Conservation (phyloP, 73 alveolate species). For the Diophrys appendiculata region DNA sequence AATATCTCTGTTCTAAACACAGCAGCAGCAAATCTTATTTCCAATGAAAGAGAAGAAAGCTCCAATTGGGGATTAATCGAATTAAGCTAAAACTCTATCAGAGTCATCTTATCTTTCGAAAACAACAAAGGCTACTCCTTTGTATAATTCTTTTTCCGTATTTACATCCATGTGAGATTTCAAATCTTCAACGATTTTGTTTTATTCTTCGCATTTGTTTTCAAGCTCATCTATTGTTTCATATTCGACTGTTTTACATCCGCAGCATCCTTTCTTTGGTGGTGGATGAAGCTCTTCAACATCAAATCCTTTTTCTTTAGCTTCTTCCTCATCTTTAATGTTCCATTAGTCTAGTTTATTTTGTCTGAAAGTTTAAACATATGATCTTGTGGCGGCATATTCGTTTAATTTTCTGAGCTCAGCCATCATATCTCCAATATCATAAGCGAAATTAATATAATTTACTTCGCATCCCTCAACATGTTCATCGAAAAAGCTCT, state of each 20-base stretch:
- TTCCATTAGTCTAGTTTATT: neutral
- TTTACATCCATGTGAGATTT: conserved; percentile 13
- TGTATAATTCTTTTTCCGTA: conserved; percentile 26
- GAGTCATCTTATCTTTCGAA: conserved; percentile 10
- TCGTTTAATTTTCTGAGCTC: conserved; percentile 4
- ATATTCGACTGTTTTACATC: conserved; percentile 7
- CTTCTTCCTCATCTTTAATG: conserved; percentile 7
- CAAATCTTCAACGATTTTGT: conserved; percentile 5
- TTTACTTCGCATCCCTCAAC: conserved; percentile 1
- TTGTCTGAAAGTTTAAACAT: neutral
- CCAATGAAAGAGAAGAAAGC: neutral
- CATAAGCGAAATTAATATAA: conserved; percentile 28
- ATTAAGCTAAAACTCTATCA: neutral
- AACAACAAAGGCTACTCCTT: conserved; percentile 32
- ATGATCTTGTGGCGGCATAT: neutral
- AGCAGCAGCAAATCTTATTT: conserved; percentile 7
- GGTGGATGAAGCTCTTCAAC: conserved; percentile 24
- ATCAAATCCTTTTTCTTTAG: conserved; percentile 10
- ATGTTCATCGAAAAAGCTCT: neutral
- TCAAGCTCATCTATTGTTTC: conserved; percentile 10
- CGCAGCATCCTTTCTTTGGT: conserved; percentile 14
- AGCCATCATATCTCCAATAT: conserved; percentile 18
- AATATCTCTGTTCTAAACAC: neutral
- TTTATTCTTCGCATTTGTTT: neutral
- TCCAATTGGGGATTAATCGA: conserved; percentile 5